Conservation (phyloP, 2,329 filamentous ascomycete species). For the Epichloe typhina region DNA sequence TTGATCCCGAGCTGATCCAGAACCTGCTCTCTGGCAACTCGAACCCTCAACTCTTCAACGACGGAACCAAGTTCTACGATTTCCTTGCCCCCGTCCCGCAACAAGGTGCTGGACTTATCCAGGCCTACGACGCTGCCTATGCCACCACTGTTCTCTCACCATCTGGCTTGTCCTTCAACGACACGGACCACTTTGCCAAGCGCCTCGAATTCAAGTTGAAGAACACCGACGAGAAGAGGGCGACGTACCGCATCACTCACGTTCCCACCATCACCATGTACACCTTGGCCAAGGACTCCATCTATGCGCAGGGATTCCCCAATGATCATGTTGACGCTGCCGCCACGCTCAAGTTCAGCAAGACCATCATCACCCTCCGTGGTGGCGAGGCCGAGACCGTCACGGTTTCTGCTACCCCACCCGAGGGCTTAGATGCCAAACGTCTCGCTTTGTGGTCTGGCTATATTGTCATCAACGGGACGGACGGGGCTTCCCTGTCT, state of each 20-base stretch:
- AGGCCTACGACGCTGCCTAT: constrained; percentile 45
- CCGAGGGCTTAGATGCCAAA: constrained; percentile 2
- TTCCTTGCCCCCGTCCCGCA: constrained; percentile 43
- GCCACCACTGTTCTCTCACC: constrained; percentile 38
- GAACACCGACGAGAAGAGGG: constrained; percentile 35
- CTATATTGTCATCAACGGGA: constrained; percentile 18
- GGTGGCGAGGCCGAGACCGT: constrained; percentile 4
- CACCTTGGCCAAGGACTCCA: constrained; percentile 24
- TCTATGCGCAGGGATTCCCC: constrained; percentile 29
- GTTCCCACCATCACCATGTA: constrained; percentile 39
- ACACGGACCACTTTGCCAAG: constrained; percentile 41
- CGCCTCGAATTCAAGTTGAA: constrained; percentile 39
- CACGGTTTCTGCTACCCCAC: constrained; percentile 4
- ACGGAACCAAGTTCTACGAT: constrained; percentile 21
- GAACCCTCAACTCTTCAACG: constrained; percentile 35
- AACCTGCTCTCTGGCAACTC: constrained; percentile 36
- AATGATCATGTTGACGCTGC: constrained; percentile 27
- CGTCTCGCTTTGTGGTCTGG: constrained; percentile 9
- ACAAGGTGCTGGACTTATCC: constrained; percentile 46
- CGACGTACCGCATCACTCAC: constrained; percentile 40
- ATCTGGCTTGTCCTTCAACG: constrained; percentile 50
- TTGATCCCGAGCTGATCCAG: constrained; percentile 36
- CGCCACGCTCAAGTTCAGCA: constrained; percentile 18
- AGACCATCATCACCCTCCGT: constrained; percentile 4
- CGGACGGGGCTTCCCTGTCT: constrained; percentile 22